phyloP scores from a whole-genome alignment of 2,329 filamentous ascomycete genomes.

The Camillea tinctor region DNA sequence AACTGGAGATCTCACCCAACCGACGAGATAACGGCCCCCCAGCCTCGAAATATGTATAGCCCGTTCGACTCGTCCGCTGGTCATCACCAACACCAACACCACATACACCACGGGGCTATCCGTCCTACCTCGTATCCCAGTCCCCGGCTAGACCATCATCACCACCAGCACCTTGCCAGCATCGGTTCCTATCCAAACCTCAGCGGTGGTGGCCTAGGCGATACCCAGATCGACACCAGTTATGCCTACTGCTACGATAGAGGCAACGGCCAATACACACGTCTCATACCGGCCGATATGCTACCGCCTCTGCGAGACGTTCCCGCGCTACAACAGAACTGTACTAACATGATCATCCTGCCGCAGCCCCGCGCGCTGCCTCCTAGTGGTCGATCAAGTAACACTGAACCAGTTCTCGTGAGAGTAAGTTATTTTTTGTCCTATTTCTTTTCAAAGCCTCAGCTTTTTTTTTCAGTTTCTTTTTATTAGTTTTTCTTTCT shows the following conservation, averaged over 20 bases:
- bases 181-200: constrained; percentile 14
- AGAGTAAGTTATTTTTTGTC: constrained; percentile 38
- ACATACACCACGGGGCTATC: constrained; percentile 5
- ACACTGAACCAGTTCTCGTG: constrained; percentile 35
- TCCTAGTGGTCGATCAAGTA: constrained; percentile 38
- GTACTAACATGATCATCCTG: constrained; percentile 47
- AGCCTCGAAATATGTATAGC: constrained; percentile 15
- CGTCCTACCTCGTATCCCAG: constrained; percentile 12
- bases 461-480: constrained; percentile 4
- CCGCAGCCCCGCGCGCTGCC: constrained; percentile 39
- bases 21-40: constrained; percentile 14
- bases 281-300: constrained; percentile 55
- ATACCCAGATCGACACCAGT: constrained; percentile 27
- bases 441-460: neutral
- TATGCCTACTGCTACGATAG: constrained; percentile 54
- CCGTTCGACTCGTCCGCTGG: constrained; percentile 17
- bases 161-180: constrained; percentile 7
- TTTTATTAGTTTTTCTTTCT: neutral
- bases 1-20: constrained; percentile 30
- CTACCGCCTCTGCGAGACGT: constrained; percentile 47
- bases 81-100: constrained; percentile 1
- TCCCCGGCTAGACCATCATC: constrained; percentile 17
- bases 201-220: constrained; percentile 13
- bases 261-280: constrained; percentile 52
- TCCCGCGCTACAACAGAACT: constrained; percentile 38